Conservation (phyloP, 495 filamentous ascomycete species). For the Penicillium goetzii region DNA sequence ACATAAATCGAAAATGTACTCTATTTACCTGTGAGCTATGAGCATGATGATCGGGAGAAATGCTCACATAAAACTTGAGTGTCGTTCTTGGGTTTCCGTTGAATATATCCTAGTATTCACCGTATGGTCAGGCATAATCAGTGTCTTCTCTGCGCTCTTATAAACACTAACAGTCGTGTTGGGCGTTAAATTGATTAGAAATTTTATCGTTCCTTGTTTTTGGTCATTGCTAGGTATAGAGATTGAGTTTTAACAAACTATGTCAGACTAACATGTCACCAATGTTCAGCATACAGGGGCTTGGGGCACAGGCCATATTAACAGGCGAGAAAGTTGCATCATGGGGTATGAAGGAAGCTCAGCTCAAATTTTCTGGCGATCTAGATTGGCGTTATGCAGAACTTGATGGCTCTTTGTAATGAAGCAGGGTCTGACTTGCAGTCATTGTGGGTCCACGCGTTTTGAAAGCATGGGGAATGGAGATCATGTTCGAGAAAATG, state of each 20-base stretch:
- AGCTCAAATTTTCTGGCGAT: background rate
- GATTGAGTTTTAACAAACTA: too few relatives aligned
- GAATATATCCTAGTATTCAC: too few relatives aligned
- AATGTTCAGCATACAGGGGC: too few relatives aligned
- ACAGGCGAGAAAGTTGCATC: background rate
- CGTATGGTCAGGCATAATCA: background rate
- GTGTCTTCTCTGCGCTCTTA: background rate
- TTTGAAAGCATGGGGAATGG: background rate
- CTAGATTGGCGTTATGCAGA: background rate
- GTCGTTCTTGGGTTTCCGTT: background rate
- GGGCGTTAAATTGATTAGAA: too few relatives aligned
- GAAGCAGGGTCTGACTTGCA: background rate
- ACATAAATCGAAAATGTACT: background rate
- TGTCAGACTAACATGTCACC: too few relatives aligned
- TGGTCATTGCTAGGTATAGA: too few relatives aligned
- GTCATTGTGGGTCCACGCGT: background rate
- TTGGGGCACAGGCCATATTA: too few relatives aligned
- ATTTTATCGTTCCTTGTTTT: too few relatives aligned
- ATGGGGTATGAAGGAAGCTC: background rate
- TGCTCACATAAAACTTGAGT: background rate
- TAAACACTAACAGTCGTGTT: too few relatives aligned
- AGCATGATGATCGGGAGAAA: background rate
- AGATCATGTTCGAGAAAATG: background rate
- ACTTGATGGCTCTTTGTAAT: background rate
- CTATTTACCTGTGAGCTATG: background rate